Evolutionary conservation across 495 filamentous ascomycete genomes (phyloP).

Genomic region (Xylaria longipes): DNA sequence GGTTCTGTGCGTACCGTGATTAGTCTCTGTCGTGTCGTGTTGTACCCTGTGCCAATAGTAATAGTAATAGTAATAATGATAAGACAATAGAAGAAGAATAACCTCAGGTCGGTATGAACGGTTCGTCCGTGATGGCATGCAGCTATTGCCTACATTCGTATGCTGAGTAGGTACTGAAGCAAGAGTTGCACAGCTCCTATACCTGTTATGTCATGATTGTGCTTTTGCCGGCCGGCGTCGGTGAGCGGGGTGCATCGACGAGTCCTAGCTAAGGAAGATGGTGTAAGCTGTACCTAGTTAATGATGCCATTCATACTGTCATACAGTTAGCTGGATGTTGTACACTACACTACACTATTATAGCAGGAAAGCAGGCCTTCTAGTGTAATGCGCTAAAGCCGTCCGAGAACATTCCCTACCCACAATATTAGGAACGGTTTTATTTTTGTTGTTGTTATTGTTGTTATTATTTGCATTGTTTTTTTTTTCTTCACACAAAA

Average conservation of each 20-base stretch:
- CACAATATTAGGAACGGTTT: not conserved
- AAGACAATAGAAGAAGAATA: not conserved
- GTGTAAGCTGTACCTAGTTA: not conserved
- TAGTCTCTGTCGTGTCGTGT: not conserved
- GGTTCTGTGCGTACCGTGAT: not conserved
- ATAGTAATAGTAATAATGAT: not conserved
- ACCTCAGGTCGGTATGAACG: not conserved
- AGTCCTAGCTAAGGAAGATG: not conserved
- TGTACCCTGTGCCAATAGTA: not conserved
- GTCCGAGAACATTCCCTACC: slow-evolving; percentile 10
- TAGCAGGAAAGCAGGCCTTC: not conserved
- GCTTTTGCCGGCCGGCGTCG: slow-evolving; percentile 19
- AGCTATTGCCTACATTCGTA: not conserved
- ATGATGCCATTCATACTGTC: slow-evolving; percentile 3
- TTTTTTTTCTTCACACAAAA: not conserved
- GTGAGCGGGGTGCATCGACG: slow-evolving; percentile 18
- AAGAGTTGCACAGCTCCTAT: not conserved
- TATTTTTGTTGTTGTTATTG: not conserved
- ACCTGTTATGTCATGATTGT: not conserved
- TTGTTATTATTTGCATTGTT: not conserved
- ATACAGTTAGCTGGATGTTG: not conserved
- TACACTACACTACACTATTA: not conserved
- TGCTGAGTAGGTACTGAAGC: not conserved
- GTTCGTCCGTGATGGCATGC: not conserved
- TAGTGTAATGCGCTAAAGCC: slow-evolving; percentile 10